These are phyloP conservation scores for Diutina ranongensis DNA, from an alignment of 1,139 yeast genomes.

Conservation along the genomic window DNA sequence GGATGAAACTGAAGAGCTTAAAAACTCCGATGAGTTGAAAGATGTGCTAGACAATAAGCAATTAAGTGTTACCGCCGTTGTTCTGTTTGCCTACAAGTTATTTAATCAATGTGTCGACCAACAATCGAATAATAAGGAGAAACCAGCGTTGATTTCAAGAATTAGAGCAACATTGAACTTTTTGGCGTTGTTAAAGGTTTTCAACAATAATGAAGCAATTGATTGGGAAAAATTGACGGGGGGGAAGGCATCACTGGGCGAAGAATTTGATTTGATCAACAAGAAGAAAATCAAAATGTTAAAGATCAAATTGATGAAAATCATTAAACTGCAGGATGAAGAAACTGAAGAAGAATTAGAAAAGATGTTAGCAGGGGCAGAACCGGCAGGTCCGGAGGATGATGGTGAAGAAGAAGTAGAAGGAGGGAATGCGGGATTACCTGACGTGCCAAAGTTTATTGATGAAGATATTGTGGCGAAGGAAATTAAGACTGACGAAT, in stretches of 20 bases:
- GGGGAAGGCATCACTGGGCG: conserved; percentile 18
- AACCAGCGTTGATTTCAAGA: conserved; percentile 16
- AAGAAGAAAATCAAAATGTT: conserved; percentile 26
- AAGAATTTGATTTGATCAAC: conserved; percentile 19
- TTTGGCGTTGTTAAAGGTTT: conserved; percentile 20
- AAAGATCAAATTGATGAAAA: conserved; percentile 28
- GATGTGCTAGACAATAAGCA: conserved; percentile 45
- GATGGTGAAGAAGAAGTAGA: background rate
- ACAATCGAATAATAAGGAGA: conserved; percentile 15
- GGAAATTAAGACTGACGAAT: background rate
- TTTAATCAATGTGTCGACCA: conserved; percentile 37
- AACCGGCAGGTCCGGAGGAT: background rate
- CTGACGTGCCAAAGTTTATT: background rate
- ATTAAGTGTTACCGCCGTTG: conserved; percentile 45
- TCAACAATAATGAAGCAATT: conserved; percentile 18
- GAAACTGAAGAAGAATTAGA: conserved; percentile 19
- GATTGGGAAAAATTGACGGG: conserved; percentile 24
- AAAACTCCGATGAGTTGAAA: conserved; percentile 24
- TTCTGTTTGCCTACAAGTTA: conserved; percentile 49
- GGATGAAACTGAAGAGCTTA: conserved; percentile 50
- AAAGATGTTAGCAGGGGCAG: conserved; percentile 17
- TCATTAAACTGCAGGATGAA: conserved; percentile 20
- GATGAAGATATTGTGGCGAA: background rate
- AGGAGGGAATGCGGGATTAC: background rate
- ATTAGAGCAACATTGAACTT: conserved; percentile 28